Conservation (phyloP, 2,329 filamentous ascomycete species). For the Fulvia fulva region DNA sequence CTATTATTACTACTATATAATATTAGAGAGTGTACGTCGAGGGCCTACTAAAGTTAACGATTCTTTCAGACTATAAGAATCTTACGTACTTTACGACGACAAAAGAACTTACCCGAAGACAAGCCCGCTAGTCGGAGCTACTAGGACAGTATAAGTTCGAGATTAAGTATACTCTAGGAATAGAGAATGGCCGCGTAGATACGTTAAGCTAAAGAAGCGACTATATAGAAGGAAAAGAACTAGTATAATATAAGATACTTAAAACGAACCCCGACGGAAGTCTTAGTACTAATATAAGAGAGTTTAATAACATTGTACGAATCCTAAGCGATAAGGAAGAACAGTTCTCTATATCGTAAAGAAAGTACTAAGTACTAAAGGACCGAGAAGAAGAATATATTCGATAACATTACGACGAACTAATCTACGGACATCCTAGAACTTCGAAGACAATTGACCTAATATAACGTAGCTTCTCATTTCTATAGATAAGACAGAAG, state of each 20-base stretch:
- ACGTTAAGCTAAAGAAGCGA: too few species aligned
- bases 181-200: neutral
- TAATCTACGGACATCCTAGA: too few species aligned
- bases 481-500: too few species aligned
- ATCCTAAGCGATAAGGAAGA: neutral
- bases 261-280: neutral
- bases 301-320: slow-evolving; percentile 5
- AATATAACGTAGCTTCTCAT: too few species aligned
- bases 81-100: neutral
- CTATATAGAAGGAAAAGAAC: too few species aligned
- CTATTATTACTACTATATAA: too few species aligned
- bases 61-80: neutral
- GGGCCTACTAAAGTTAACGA: neutral
- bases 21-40: too few species aligned
- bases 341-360: slow-evolving; percentile 8
- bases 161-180: neutral
- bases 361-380: slow-evolving; percentile 12
- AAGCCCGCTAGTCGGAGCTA: neutral
- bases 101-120: neutral
- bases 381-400: slow-evolving; percentile 8
- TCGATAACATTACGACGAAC: too few species aligned
- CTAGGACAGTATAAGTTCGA: slow-evolving; percentile 1
- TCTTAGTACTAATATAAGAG: neutral
- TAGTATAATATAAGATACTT: neutral
- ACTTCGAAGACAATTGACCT: too few species aligned